Evolutionary conservation across 768 basidiomycete genomes (phyloP).

Genomic region (Leccinum truebloodii): DNA sequence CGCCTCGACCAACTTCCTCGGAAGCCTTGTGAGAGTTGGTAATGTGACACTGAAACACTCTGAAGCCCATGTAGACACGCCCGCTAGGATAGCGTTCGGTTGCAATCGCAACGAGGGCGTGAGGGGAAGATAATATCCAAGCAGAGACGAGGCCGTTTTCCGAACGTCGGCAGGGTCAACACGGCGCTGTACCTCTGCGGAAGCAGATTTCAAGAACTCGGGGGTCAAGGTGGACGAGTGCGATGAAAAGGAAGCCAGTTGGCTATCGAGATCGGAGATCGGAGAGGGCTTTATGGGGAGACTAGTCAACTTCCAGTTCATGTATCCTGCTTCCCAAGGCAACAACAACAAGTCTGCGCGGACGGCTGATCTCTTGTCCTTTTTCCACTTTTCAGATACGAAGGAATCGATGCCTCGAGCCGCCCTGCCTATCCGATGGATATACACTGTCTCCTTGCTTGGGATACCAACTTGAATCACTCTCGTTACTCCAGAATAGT

Average conservation of each 20-base stretch:
- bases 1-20: conserved; percentile 25
- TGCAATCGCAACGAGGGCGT: conserved; percentile 46
- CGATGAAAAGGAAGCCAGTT: conserved; percentile 15
- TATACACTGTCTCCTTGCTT: conserved; percentile 63
- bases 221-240: conserved; percentile 13
- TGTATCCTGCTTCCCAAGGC: conserved; percentile 76
- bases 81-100: conserved; percentile 48
- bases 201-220: conserved; percentile 28
- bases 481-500: conserved; percentile 86
- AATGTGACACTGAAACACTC: conserved; percentile 26
- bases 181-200: conserved; percentile 33
- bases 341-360: conserved; percentile 75
- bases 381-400: conserved; percentile 32
- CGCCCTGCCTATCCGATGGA: conserved; percentile 85
- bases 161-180: conserved; percentile 53
- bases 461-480: conserved; percentile 93
- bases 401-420: conserved; percentile 61
- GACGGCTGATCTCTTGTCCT: conserved; percentile 29
- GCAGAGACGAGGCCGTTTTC: conserved; percentile 62
- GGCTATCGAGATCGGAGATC: conserved; percentile 11
- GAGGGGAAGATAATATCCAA: conserved; percentile 72
- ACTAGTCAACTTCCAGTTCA: conserved; percentile 57
- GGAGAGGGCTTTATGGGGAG: conserved; percentile 70
- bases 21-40: conserved; percentile 19
- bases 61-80: conserved; percentile 59